Conservation (phyloP, 805 yeast species). For the Kodamaea fukazawae region DNA sequence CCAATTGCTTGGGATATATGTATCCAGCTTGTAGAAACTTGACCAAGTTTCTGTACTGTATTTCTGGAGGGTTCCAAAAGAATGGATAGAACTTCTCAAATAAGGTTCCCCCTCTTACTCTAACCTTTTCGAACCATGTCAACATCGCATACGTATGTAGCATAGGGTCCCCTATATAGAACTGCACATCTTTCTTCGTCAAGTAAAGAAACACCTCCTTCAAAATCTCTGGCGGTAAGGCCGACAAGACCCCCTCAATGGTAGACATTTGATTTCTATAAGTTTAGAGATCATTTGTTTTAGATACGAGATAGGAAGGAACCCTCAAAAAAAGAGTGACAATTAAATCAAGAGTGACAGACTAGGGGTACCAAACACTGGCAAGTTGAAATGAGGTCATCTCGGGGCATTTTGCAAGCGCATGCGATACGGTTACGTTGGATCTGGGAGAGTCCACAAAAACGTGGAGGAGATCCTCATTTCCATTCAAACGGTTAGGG, state of each 20-base stretch:
- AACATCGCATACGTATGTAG: background rate
- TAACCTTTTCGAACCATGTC: background rate
- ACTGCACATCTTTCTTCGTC: background rate
- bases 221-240: slow-evolving; percentile 1
- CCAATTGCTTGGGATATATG: background rate
- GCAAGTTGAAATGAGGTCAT: too few relatives aligned
- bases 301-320: too few relatives aligned
- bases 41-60: slow-evolving; percentile 1
- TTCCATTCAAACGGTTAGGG: too few relatives aligned
- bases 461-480: background rate
- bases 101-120: background rate
- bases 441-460: background rate
- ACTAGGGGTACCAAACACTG: too few relatives aligned
- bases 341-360: too few relatives aligned
- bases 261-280: too few relatives aligned
- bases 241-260: too few relatives aligned
- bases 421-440: too few relatives aligned
- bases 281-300: too few relatives aligned
- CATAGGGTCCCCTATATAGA: slow-evolving; percentile 1
- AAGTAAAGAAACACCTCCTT: background rate
- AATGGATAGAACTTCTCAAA: slow-evolving; percentile 1
- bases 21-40: background rate
- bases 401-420: too few relatives aligned
- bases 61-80: background rate
- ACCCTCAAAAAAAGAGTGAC: too few relatives aligned